Percentiles rank a stretch among this genome's conserved stretches.
These are phyloP conservation scores for Harringtonia lauricola DNA, from an alignment of 2,329 filamentous ascomycete species.

Conservation along the genomic window DNA sequence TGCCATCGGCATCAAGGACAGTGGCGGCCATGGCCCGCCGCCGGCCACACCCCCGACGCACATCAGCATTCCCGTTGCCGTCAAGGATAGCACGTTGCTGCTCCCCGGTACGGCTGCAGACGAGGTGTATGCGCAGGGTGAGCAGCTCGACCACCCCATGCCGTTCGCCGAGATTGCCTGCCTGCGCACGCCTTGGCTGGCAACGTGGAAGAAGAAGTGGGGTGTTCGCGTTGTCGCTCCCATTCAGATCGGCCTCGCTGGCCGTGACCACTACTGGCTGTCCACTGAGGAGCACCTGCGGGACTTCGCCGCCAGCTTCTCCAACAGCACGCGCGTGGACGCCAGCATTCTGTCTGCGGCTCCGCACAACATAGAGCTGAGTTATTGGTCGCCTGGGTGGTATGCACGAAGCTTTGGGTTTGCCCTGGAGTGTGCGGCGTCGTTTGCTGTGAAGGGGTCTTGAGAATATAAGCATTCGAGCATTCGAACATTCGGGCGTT, in stretches of 20 bases:
- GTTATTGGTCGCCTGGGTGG: slow-evolving; percentile 11
- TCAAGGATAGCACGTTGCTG: slow-evolving; percentile 11
- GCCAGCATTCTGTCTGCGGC: slow-evolving; percentile 7
- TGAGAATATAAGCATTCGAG: no score
- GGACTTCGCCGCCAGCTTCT: slow-evolving; percentile 10
- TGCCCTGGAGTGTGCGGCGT: slow-evolving; percentile 1
- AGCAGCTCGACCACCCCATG: slow-evolving; percentile 9
- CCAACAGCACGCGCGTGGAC: slow-evolving; percentile 11
- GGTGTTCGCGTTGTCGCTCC: slow-evolving; percentile 8
- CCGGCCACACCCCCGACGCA: neutral
- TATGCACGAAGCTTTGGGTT: slow-evolving; percentile 14
- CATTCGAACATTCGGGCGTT: no score
- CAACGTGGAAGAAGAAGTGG: slow-evolving; percentile 6
- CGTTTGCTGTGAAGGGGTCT: neutral
- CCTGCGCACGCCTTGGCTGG: slow-evolving; percentile 8
- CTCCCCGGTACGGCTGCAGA: slow-evolving; percentile 10
- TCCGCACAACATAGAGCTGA: slow-evolving; percentile 12
- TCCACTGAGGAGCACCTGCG: slow-evolving; percentile 8
- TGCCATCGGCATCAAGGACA: slow-evolving; percentile 6
- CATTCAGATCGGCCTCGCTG: slow-evolving; percentile 12
- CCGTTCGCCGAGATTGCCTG: slow-evolving; percentile 9
- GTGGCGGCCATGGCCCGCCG: neutral
- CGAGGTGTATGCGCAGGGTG: slow-evolving; percentile 7
- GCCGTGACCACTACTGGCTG: slow-evolving; percentile 11
- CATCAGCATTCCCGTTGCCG: slow-evolving; percentile 2